Percentiles rank a stretch among this genome's conserved stretches.
These are phyloP conservation scores for Pouteria campechiana DNA, from an alignment of 179 eudicot genomes.

Conservation along the genomic window DNA sequence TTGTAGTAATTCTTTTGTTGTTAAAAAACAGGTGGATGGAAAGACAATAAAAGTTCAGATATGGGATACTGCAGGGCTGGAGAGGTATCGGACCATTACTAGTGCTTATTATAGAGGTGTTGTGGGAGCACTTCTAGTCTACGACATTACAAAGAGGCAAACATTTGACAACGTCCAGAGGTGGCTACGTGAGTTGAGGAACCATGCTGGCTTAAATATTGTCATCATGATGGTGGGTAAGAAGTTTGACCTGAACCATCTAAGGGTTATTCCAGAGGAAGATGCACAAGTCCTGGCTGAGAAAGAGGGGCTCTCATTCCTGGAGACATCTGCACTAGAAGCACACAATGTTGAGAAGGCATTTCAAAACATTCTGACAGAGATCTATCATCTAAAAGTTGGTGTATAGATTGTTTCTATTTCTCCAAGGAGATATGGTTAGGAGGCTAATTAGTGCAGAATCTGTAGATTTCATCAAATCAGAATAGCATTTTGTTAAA, in stretches of 20 bases:
- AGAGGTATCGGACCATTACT: constrained; percentile 76
- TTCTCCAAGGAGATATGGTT: too few relatives aligned
- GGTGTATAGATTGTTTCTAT: too few relatives aligned
- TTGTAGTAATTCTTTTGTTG: not conserved
- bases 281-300: constrained; percentile 74
- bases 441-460: too few relatives aligned
- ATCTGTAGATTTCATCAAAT: too few relatives aligned
- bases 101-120: constrained; percentile 91
- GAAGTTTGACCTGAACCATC: constrained; percentile 83
- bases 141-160: constrained; percentile 58
- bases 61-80: constrained; percentile 97
- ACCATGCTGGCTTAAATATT: constrained; percentile 91
- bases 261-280: constrained; percentile 55
- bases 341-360: constrained; percentile 77
- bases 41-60: constrained; percentile 86
- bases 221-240: constrained; percentile 97
- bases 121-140: constrained; percentile 60
- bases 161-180: constrained; percentile 80
- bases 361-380: constrained; percentile 37
- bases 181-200: constrained; percentile 89
- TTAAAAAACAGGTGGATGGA: constrained; percentile 58
- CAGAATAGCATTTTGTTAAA: too few relatives aligned
- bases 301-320: constrained; percentile 80
- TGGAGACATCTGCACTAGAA: constrained; percentile 91
- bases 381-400: constrained; percentile 46